Percentiles rank a stretch among this genome's conserved stretches.
Evolutionary conservation across 202 grass and related monocot genomes (phyloP).

Genomic region (Setaria viridis): DNA sequence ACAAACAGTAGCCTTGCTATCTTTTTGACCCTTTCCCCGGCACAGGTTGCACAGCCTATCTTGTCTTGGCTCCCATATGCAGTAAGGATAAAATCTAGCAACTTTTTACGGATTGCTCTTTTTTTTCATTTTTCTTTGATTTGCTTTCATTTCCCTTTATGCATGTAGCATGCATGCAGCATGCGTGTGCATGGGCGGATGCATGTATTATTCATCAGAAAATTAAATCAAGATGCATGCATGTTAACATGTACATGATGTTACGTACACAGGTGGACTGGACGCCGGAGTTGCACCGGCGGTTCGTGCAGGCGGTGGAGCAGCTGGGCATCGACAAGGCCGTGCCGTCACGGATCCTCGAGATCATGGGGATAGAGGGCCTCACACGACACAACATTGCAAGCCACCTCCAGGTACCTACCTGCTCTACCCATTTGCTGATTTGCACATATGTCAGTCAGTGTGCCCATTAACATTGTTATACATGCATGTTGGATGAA

Average conservation of each 20-base stretch:
- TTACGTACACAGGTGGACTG: slow-evolving; percentile 73
- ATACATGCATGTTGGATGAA: too few relatives aligned
- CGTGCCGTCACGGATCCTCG: slow-evolving; percentile 91
- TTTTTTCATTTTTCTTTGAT: too few relatives aligned
- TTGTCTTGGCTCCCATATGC: neutral
- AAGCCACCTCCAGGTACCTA: slow-evolving; percentile 86
- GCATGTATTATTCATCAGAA: neutral
- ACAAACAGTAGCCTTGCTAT: neutral
- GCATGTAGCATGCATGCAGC: too few relatives aligned
- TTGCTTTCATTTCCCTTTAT: too few relatives aligned
- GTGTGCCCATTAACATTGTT: too few relatives aligned
- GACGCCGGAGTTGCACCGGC: slow-evolving; percentile 97
- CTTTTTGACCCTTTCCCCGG: neutral
- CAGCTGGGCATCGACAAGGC: slow-evolving; percentile 96
- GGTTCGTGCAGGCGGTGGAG: slow-evolving; percentile 97
- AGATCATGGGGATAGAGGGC: slow-evolving; percentile 86
- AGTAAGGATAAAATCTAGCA: neutral
- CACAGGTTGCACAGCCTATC: neutral
- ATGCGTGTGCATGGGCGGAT: neutral
- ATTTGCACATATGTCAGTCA: too few relatives aligned
- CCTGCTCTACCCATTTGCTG: too few relatives aligned
- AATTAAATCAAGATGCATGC: neutral
- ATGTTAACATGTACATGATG: neutral
- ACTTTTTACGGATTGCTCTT: too few relatives aligned
- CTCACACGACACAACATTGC: slow-evolving; percentile 95